Evolutionary conservation across 1,139 yeast species (phyloP).

Genomic region (Candida gigantensis): DNA sequence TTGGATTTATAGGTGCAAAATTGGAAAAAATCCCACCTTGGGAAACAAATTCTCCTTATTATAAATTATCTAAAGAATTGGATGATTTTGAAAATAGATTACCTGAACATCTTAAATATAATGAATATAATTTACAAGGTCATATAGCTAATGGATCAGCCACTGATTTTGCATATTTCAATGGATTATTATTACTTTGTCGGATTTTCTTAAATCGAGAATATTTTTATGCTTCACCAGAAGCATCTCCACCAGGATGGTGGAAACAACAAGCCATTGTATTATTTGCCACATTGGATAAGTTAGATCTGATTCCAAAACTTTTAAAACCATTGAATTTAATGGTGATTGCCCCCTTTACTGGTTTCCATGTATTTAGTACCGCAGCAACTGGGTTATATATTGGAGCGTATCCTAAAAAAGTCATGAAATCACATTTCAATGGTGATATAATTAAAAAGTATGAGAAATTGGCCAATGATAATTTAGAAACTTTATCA

Average conservation of each 20-base stretch:
- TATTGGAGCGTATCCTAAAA: constrained; percentile 30
- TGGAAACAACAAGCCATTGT: constrained; percentile 27
- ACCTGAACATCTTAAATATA: constrained; percentile 26
- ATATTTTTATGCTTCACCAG: constrained; percentile 34
- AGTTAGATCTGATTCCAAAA: constrained; percentile 23
- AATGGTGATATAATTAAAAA: constrained; percentile 19
- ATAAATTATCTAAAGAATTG: constrained; percentile 22
- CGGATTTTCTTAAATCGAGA: constrained; percentile 36
- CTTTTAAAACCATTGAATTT: constrained; percentile 25
- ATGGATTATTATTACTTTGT: constrained; percentile 33
- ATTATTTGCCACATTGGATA: constrained; percentile 26
- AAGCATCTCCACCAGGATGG: constrained; percentile 29
- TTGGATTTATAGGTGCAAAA: constrained; percentile 31
- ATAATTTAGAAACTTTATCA: constrained; percentile 20
- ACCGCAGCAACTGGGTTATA: constrained; percentile 34
- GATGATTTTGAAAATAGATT: constrained; percentile 22
- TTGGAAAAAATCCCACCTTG: constrained; percentile 30
- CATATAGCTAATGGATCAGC: constrained; percentile 35
- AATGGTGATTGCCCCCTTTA: constrained; percentile 41
- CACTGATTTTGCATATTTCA: constrained; percentile 38
- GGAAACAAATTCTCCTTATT: constrained; percentile 26
- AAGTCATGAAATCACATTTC: constrained; percentile 17
- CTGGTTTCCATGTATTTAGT: constrained; percentile 40
- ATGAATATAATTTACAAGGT: constrained; percentile 28
- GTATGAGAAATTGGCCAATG: constrained; percentile 21